A percentile compares a stretch with the other conserved stretches of the same genome.
Evolutionary conservation across 345 rosid genomes (phyloP).

Genomic region (Salix viminalis): DNA sequence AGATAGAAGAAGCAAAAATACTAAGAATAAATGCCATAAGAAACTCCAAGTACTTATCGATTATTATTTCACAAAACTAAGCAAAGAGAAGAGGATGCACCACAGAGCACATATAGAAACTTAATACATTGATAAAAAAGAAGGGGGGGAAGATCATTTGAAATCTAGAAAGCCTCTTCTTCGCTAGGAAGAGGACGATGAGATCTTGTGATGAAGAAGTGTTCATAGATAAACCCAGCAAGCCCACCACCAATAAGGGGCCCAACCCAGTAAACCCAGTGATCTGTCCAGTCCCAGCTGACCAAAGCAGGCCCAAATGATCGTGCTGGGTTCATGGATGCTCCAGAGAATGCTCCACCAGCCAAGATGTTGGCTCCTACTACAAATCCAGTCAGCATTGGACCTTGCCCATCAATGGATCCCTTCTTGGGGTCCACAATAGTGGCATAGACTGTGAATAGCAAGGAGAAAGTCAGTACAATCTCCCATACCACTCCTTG

Average conservation of each 20-base stretch:
- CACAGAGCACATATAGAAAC: not conserved
- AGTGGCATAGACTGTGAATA: conserved; percentile 84
- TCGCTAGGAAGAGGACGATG: conserved; percentile 30
- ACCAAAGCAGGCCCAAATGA: conserved; percentile 88
- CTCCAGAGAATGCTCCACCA: conserved; percentile 82
- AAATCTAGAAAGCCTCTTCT: conserved; percentile 20
- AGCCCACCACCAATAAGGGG: conserved; percentile 78
- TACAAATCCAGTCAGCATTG: conserved; percentile 62
- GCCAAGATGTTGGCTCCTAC: conserved; percentile 80
- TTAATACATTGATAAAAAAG: not conserved
- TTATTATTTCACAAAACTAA: not conserved
- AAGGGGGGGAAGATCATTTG: not conserved
- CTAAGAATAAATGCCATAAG: not conserved
- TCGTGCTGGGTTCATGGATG: conserved; percentile 95
- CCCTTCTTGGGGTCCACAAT: conserved; percentile 89
- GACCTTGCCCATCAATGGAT: conserved; percentile 66
- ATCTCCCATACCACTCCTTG: conserved; percentile 83
- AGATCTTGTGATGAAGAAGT: conserved; percentile 57
- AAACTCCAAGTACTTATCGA: not conserved
- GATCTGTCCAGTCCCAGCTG: conserved; percentile 81
- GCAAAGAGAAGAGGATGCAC: not conserved
- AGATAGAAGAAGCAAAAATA: not conserved
- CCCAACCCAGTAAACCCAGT: conserved; percentile 94
- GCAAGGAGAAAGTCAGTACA: conserved; percentile 62
- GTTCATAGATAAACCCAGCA: conserved; percentile 65